A percentile compares a stretch with the other conserved stretches of the same genome.
Evolutionary conservation across 768 basidiomycete species (phyloP).

Genomic region (Lepiota brunneoincarnata): DNA sequence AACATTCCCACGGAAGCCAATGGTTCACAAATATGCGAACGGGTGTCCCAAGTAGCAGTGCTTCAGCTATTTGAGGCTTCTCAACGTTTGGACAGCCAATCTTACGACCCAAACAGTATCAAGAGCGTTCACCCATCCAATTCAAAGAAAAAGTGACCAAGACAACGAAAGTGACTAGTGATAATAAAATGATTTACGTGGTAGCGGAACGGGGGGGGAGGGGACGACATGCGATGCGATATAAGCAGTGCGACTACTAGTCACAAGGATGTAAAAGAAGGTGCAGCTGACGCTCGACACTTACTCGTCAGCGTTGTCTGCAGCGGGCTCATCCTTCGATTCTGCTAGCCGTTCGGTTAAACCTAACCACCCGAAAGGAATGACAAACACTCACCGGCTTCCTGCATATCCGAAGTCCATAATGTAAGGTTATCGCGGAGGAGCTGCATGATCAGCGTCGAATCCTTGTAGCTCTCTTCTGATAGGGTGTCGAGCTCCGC

Average conservation of each 20-base stretch:
- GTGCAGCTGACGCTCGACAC: slow-evolving; percentile 17
- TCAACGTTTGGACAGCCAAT: neutral
- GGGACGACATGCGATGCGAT: slow-evolving; percentile 10
- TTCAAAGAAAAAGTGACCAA: slow-evolving; percentile 7
- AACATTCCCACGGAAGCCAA: neutral
- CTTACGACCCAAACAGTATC: neutral
- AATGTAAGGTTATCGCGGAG: slow-evolving; percentile 96
- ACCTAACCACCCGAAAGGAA: slow-evolving; percentile 13
- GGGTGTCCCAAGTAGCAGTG: no score
- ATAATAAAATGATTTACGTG: slow-evolving; percentile 9
- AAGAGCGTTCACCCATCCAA: slow-evolving; percentile 8
- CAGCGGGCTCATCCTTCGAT: slow-evolving; percentile 63
- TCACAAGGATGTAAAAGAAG: slow-evolving; percentile 1
- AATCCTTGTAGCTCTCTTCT: slow-evolving; percentile 99
- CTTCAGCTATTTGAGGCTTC: neutral
- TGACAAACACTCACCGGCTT: slow-evolving; percentile 57
- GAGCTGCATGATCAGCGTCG: slow-evolving; percentile 95
- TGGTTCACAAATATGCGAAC: no score
- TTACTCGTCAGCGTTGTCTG: slow-evolving; percentile 66
- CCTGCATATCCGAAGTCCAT: slow-evolving; percentile 99
- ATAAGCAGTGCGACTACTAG: slow-evolving; percentile 6
- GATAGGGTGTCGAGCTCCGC: slow-evolving; percentile 98
- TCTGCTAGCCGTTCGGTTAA: slow-evolving; percentile 69
- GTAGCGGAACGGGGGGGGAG: neutral
- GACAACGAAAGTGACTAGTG: slow-evolving; percentile 8